Conservation (phyloP, 2,329 filamentous ascomycete genomes). For the Alternaria triticina region DNA sequence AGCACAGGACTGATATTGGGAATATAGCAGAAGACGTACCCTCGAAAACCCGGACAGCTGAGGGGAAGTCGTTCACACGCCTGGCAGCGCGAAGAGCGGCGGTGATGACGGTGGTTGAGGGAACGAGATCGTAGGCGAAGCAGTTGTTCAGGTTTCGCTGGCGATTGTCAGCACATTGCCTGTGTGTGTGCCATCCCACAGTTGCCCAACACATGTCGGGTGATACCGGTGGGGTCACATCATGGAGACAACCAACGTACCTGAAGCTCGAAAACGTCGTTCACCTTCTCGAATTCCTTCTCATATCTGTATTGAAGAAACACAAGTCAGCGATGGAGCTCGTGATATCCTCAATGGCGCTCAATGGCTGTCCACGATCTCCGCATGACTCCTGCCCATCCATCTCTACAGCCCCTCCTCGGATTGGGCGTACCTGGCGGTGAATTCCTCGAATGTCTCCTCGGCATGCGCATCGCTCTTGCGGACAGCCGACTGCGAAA, state of each 20-base stretch:
- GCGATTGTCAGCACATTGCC: conserved; percentile 23
- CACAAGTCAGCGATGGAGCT: conserved; percentile 36
- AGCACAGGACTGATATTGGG: not conserved
- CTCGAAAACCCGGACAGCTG: conserved; percentile 97
- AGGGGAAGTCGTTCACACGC: conserved; percentile 98
- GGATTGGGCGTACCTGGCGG: conserved; percentile 75
- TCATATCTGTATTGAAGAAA: conserved; percentile 74
- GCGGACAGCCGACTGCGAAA: conserved; percentile 59
- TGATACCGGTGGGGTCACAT: conserved; percentile 19
- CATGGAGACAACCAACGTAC: conserved; percentile 60
- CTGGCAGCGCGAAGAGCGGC: conserved; percentile 93
- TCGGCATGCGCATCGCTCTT: conserved; percentile 72
- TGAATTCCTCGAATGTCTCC: conserved; percentile 99
- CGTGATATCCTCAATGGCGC: conserved; percentile 23
- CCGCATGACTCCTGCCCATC: conserved; percentile 20
- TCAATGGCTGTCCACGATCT: conserved; percentile 36
- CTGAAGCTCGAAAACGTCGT: conserved; percentile 99
- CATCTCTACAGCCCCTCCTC: conserved; percentile 22
- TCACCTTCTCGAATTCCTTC: conserved; percentile 97
- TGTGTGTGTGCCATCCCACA: not conserved
- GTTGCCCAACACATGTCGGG: conserved; percentile 16
- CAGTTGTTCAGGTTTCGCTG: conserved; percentile 98
- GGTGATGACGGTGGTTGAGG: conserved; percentile 86
- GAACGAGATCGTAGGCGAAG: conserved; percentile 99
- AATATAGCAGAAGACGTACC: conserved; percentile 63